Evolutionary conservation across 768 basidiomycete genomes (phyloP), one percentile per base, ranked within the genome.

Genomic region (Boletus pseudopeckii): DNA sequence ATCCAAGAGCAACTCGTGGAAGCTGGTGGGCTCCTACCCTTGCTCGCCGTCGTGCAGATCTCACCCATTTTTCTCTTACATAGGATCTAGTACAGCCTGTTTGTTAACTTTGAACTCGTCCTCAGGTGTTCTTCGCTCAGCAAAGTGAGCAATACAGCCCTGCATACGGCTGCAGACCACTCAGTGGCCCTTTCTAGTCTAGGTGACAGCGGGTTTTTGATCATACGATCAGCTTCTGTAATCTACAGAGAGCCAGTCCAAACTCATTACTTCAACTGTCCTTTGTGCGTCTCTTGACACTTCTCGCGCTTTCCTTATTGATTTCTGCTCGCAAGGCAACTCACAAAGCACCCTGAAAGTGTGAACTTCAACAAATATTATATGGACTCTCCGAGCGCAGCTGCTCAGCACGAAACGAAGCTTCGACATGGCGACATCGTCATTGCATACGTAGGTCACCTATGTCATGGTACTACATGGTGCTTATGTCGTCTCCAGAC

Each of bases 41-140:
- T 74, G 38, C 50, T 61, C 49, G 6, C 48, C 45, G 15, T 11
- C 38, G 8, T 2, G n/a, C 26, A 17, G 7, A 49, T 52, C 44
- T 58, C 22, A 52, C 38, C 14, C 47, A 39, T 10, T 49, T 13
- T 8, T 42, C 46, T 44, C 26, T 50, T 10, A 10, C 44, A 32
- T 32, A 92, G 90, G 90, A 51, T 91, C 91, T 11, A 92, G 91
- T 65, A 93, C 91, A 0, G 90, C 88, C 33, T 90, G 88, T 62
- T 70, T 92, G 24, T 64, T 90, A 36, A 88, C 80, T 49, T 67
- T 92, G 50, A 91, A 92, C 63, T 78, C 87, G 9, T 80, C 86
- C 17, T 86, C 85, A 2, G 90, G 90, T 15, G 56, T 86, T 41
- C 74, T 92, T 52, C 86, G 86, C 46, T 82, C 88, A 22, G 87